Evolutionary conservation across 106 monocot species (phyloP).

Genomic region (Hemerocallis citrina): DNA sequence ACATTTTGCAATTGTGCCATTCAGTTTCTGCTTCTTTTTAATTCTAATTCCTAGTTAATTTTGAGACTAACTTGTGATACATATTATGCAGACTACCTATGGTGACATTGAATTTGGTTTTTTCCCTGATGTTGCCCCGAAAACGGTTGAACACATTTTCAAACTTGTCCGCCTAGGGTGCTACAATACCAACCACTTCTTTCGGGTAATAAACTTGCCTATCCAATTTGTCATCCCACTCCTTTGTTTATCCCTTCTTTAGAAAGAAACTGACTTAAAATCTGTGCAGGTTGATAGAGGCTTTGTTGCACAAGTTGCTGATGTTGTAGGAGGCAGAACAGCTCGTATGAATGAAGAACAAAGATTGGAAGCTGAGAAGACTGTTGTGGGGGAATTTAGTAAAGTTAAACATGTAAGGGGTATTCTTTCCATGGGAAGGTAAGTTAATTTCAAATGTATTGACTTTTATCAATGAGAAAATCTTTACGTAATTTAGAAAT

Average conservation of each 20-base stretch:
- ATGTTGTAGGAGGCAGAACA: constrained; percentile 69
- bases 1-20: background rate
- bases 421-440: constrained; percentile 99
- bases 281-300: constrained; percentile 75
- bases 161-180: constrained; percentile 86
- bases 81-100: constrained; percentile 55
- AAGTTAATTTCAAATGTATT: background rate
- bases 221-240: background rate
- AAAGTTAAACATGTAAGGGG: constrained; percentile 90
- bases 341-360: constrained; percentile 92
- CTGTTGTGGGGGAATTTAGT: constrained; percentile 95
- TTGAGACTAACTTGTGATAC: background rate
- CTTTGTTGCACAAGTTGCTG: constrained; percentile 99
- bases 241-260: background rate
- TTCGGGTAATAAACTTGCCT: constrained; percentile 45
- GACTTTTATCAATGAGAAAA: too few relatives aligned
- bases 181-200: constrained; percentile 97
- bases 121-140: constrained; percentile 74
- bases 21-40: background rate
- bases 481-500: too few relatives aligned
- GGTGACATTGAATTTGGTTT: constrained; percentile 98
- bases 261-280: background rate
- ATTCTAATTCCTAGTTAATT: background rate
- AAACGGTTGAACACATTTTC: constrained; percentile 96
- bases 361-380: constrained; percentile 71